Evolutionary conservation across 805 yeast species (phyloP).

Genomic region (Lipomyces yamadae): DNA sequence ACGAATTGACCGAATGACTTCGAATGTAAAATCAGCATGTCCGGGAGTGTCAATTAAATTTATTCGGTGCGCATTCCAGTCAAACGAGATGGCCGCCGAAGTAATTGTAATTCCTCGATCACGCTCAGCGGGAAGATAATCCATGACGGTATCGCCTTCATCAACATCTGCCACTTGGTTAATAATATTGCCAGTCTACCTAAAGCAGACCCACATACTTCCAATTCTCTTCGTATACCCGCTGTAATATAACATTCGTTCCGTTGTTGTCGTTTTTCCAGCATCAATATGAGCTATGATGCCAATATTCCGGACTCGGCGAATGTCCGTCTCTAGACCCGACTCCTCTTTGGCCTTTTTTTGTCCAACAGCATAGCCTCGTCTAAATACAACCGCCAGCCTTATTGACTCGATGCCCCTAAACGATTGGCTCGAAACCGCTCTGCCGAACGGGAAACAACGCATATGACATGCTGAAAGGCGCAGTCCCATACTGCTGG

Average conservation of each 20-base stretch:
- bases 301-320: slow-evolving; percentile 73
- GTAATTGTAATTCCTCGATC: slow-evolving; percentile 95
- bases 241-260: slow-evolving; percentile 87
- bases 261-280: slow-evolving; percentile 97
- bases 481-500: too few species aligned
- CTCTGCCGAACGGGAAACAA: too few species aligned
- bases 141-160: slow-evolving; percentile 95
- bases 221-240: slow-evolving; percentile 84
- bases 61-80: slow-evolving; percentile 78
- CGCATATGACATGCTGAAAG: too few species aligned
- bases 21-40: slow-evolving; percentile 96
- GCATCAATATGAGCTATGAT: slow-evolving; percentile 99
- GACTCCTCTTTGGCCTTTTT: neutral
- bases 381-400: neutral
- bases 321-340: slow-evolving; percentile 8
- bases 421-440: too few species aligned
- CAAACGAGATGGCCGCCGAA: slow-evolving; percentile 90
- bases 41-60: slow-evolving; percentile 97
- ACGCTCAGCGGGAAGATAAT: slow-evolving; percentile 85
- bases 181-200: neutral
- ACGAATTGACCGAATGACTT: slow-evolving; percentile 84
- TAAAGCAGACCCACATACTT: slow-evolving; percentile 21
- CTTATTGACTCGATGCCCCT: too few species aligned
- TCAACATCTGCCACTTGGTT: slow-evolving; percentile 64
- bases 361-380: neutral